Percentiles rank a stretch among this genome's conserved stretches.
These are phyloP conservation scores for Lachnellula occidentalis DNA, from an alignment of 2,329 filamentous ascomycete genomes.

Conservation along the genomic window DNA sequence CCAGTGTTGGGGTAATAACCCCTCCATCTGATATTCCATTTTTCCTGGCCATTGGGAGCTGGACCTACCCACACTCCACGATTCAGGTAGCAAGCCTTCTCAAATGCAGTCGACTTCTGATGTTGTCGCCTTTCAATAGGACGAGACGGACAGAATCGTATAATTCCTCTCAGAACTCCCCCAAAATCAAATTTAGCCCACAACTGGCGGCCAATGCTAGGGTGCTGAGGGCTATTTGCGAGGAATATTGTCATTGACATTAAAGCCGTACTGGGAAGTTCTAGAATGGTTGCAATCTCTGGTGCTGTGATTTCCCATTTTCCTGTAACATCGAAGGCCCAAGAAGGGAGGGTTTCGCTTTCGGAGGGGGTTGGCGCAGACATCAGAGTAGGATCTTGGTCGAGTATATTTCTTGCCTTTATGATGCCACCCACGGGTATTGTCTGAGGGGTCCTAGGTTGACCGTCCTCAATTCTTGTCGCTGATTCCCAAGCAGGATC, in stretches of 20 bases:
- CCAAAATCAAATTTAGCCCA: conserved; percentile 9
- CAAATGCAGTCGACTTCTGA: neutral
- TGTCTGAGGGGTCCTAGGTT: neutral
- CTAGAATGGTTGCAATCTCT: too few species aligned
- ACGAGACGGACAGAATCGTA: conserved; percentile 7
- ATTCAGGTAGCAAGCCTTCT: conserved; percentile 2
- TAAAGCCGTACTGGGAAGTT: too few species aligned
- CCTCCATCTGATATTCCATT: conserved; percentile 5
- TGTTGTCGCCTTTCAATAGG: neutral
- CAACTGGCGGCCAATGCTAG: neutral
- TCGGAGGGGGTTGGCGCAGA: neutral
- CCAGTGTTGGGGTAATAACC: neutral
- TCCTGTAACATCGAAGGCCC: neutral
- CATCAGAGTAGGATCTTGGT: neutral
- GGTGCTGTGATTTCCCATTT: neutral
- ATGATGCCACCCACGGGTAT: neutral
- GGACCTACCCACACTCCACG: conserved; percentile 4
- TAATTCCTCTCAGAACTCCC: conserved; percentile 1
- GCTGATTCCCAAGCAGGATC: neutral
- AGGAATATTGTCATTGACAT: neutral
- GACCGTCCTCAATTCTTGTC: neutral
- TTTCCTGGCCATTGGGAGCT: neutral
- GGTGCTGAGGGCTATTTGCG: neutral
- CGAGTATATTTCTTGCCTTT: neutral
- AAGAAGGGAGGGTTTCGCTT: neutral